phyloP scores from a whole-genome alignment of 1,284 basidiomycete species.

The Porphyrellus sp. region DNA sequence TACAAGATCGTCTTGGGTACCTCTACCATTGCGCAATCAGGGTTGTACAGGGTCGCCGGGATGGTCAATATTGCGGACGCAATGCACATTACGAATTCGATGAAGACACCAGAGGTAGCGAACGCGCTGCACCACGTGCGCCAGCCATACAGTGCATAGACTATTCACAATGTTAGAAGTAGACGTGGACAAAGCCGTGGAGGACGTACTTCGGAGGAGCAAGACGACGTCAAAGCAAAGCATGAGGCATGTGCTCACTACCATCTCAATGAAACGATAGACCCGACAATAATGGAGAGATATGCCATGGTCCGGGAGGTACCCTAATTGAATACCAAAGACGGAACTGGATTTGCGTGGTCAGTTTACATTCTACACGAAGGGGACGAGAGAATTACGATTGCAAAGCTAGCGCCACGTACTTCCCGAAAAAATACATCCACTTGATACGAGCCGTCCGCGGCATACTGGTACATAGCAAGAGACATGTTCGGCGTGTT shows the following conservation, averaged over 20 bases:
- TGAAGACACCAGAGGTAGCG: slow-evolving; percentile 7
- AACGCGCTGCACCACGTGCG: slow-evolving; percentile 2
- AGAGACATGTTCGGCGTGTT: not conserved
- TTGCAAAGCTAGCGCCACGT: slow-evolving; percentile 15
- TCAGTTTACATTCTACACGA: not conserved
- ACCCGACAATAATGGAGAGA: slow-evolving; percentile 8
- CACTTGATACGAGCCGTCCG: slow-evolving; percentile 20
- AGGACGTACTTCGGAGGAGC: slow-evolving; percentile 22
- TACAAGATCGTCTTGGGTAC: slow-evolving; percentile 11
- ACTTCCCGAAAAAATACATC: slow-evolving; percentile 22
- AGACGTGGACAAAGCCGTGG: not conserved
- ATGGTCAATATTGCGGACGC: not conserved
- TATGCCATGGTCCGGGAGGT: not conserved
- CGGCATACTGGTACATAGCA: slow-evolving; percentile 11
- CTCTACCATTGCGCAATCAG: slow-evolving; percentile 10
- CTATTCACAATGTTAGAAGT: slow-evolving; percentile 7
- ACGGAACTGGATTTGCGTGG: slow-evolving; percentile 7
- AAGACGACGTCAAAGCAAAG: slow-evolving; percentile 17
- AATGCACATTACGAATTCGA: slow-evolving; percentile 6
- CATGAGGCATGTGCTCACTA: slow-evolving; percentile 8
- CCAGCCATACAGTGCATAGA: slow-evolving; percentile 20
- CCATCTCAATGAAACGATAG: slow-evolving; percentile 21
- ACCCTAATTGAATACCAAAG: slow-evolving; percentile 9
- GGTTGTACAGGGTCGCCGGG: slow-evolving; percentile 12
- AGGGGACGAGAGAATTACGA: slow-evolving; percentile 8